Base-by-base conservation (phyloP, 805 yeast genomes). In the Saturnispora sekii region DNA sequence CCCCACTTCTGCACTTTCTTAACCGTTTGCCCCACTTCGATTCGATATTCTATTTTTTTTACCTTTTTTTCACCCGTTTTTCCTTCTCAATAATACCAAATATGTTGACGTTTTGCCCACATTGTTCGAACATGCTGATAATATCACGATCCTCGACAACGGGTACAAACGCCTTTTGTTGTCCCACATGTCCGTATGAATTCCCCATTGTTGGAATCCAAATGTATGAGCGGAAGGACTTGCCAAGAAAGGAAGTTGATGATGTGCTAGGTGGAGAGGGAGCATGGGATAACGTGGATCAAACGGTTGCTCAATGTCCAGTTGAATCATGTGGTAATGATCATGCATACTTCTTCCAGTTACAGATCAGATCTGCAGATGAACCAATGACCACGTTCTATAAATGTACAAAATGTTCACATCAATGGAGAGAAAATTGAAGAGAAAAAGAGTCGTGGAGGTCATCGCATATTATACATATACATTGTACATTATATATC, bases 351-450 rank as follows among this genome's bases (percentile, higher is more conserved):
- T 93, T 86, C 71, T 93, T 89, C 74, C 97, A 93, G 66, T 69
- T 93, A 48, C 98, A 93, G 64, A 93, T 93, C 58, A 74, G 98
- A 65, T 84, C 95, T 50, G 98, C 98, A 2, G 98, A 93, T 73
- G 98, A 93, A 68, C 98, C 98, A 18, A 93, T 93, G 97, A 93
- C 98, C 0, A 90, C 97, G 2, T 93, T 93, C 62, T 90, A 86
- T 64, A 88, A 90, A 64, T 93, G 98, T 68, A 88, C 88, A 32
- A 81, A 78, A 51, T 93, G 98, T 69, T 85, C 86, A 41, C 76
- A 87, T 59, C 94, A 90, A 65, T 93, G 98, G 98, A 83, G 96
- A 66, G 98, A 93, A 57, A 93, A 93, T 58, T 93, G 21, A 15
- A 14, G 6, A 5, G 15, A n/a, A 7, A 5, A 2, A 4, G 34